phyloP scores from a whole-genome alignment of 495 filamentous ascomycete genomes.

The Aspergillus ellipticus region DNA sequence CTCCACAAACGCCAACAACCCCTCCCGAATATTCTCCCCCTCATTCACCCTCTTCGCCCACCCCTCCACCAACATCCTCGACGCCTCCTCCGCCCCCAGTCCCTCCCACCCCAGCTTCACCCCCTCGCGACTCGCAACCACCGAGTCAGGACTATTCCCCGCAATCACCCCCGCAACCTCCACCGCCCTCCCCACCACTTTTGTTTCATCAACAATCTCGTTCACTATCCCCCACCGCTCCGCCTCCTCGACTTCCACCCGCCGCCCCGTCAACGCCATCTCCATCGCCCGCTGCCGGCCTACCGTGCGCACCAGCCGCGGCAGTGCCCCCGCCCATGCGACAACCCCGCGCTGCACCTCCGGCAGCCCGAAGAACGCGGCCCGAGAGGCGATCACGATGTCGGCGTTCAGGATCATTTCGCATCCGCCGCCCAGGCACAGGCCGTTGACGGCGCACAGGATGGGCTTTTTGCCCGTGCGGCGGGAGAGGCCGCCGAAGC shows the following conservation, averaged over 20 bases:
- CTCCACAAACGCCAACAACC: conserved; percentile 76
- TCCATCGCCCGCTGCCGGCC: conserved; percentile 71
- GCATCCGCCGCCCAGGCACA: conserved; percentile 70
- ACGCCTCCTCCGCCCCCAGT: conserved; percentile 62
- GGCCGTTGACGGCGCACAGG: conserved; percentile 69
- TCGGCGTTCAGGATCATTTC: conserved; percentile 76
- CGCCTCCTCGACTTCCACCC: conserved; percentile 55
- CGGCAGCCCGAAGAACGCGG: conserved; percentile 59
- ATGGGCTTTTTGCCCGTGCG: conserved; percentile 57
- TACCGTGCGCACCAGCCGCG: conserved; percentile 62
- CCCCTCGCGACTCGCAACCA: conserved; percentile 67
- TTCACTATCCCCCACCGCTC: conserved; percentile 69
- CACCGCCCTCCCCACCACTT: conserved; percentile 49
- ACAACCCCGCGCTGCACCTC: conserved; percentile 72
- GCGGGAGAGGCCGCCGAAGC: conserved; percentile 43
- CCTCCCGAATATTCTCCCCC: conserved; percentile 80
- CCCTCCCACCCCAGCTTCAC: conserved; percentile 70
- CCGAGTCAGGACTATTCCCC: conserved; percentile 67
- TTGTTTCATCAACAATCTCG: conserved; percentile 55
- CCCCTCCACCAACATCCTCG: conserved; percentile 51
- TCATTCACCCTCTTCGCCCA: conserved; percentile 58
- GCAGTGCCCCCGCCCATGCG: conserved; percentile 67
- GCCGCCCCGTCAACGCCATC: conserved; percentile 66
- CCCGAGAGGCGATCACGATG: conserved; percentile 55
- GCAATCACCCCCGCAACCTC: conserved; percentile 42